phyloP scores from a whole-genome alignment of 2,329 filamentous ascomycete genomes.

The Aureobasidium leucospermi region DNA sequence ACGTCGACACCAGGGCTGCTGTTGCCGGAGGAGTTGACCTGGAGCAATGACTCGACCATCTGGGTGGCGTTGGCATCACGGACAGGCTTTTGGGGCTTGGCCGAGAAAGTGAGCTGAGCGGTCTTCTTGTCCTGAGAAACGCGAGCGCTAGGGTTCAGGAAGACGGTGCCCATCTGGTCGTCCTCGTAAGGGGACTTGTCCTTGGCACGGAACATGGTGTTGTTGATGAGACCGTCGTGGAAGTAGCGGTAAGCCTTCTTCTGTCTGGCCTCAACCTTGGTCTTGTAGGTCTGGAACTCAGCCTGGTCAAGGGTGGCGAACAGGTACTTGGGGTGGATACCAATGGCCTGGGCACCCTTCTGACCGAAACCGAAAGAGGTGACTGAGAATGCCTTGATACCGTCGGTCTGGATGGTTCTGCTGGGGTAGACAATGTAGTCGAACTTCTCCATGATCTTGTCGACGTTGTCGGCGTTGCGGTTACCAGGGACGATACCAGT shows the following conservation, averaged over 20 bases:
- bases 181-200: conserved; percentile 82
- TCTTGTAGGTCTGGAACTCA: conserved; percentile 73
- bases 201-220: conserved; percentile 96
- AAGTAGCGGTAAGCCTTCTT: conserved; percentile 99
- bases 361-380: conserved; percentile 99
- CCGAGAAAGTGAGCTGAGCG: conserved; percentile 65
- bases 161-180: conserved; percentile 75
- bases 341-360: conserved; percentile 95
- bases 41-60: conserved; percentile 69
- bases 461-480: conserved; percentile 95
- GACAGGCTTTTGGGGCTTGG: conserved; percentile 59
- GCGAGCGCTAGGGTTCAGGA: conserved; percentile 88
- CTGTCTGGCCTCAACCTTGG: conserved; percentile 85
- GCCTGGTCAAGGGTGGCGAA: conserved; percentile 87
- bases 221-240: conserved; percentile 97
- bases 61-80: conserved; percentile 60
- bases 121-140: conserved; percentile 83
- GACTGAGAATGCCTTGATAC: conserved; percentile 96
- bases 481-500: conserved; percentile 91
- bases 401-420: conserved; percentile 91
- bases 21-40: conserved; percentile 44
- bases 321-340: conserved; percentile 93
- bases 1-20: conserved; percentile 92
- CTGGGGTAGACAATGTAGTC: conserved; percentile 97
- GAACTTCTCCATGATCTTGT: conserved; percentile 93